Percentiles rank a stretch among this genome's conserved stretches.
Evolutionary conservation across 495 filamentous ascomycete genomes (phyloP).

Genomic region (Daldinia childiae): DNA sequence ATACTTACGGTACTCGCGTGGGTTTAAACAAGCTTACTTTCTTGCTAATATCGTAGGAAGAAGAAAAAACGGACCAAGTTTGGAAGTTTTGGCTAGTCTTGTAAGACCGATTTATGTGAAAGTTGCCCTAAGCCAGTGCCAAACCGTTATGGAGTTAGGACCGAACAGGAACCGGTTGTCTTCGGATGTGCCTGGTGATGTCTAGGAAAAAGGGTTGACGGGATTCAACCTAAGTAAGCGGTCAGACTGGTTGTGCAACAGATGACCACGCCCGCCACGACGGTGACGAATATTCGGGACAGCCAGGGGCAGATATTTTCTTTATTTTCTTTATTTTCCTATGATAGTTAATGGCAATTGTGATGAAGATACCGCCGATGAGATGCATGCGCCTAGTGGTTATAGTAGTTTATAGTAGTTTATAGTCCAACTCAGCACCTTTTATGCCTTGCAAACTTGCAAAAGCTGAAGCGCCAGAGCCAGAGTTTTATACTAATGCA

Average conservation of each 20-base stretch:
- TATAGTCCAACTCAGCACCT: conserved; percentile 13
- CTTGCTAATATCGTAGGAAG: conserved; percentile 12
- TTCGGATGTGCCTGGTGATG: conserved; percentile 22
- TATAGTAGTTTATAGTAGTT: conserved; percentile 14
- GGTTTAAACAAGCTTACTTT: conserved; percentile 28
- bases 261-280: conserved; percentile 21
- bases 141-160: background rate
- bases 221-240: conserved; percentile 34
- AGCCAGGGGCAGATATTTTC: conserved; percentile 7
- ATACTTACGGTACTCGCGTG: conserved; percentile 11
- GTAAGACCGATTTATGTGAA: background rate
- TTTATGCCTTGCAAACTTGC: conserved; percentile 19
- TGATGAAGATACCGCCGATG: conserved; percentile 14
- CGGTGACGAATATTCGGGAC: conserved; percentile 33
- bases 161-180: conserved; percentile 19
- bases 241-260: conserved; percentile 25
- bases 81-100: background rate
- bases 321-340: conserved; percentile 7
- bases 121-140: background rate
- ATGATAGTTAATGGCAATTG: background rate
- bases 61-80: background rate
- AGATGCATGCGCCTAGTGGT: conserved; percentile 22
- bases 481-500: conserved; percentile 35
- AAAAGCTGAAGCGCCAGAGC: conserved; percentile 23
- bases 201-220: conserved; percentile 3